Evolutionary conservation across 192 early-diverging fungal species (phyloP).

Genomic region (Backusella morwellensis): DNA sequence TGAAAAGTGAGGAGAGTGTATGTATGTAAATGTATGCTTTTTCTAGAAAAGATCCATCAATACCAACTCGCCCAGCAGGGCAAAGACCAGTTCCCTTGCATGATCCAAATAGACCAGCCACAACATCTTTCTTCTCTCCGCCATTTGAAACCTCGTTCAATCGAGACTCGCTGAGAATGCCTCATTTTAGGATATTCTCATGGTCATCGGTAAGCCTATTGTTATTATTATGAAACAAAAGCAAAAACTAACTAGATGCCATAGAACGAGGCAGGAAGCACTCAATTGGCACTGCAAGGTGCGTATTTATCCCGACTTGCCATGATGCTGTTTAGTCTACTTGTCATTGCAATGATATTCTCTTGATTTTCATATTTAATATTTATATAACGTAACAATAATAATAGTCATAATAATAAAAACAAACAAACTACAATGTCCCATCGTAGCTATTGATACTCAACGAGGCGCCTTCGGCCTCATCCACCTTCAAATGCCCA

Average conservation of each 20-base stretch:
- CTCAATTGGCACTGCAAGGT: background rate
- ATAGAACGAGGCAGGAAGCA: background rate
- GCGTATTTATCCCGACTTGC: background rate
- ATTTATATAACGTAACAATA: background rate
- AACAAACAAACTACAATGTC: background rate
- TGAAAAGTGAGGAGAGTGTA: background rate
- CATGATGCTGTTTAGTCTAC: conserved; percentile 9
- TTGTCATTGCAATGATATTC: conserved; percentile 5
- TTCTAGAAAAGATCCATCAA: conserved; percentile 31
- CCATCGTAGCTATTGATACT: conserved; percentile 23
- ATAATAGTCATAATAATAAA: background rate
- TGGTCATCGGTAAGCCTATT: conserved; percentile 45
- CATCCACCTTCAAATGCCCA: conserved; percentile 35
- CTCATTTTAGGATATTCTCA: conserved; percentile 58
- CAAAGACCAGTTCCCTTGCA: conserved; percentile 69
- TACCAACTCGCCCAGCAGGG: conserved; percentile 73
- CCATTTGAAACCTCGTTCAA: conserved; percentile 10
- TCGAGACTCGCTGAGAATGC: conserved; percentile 62
- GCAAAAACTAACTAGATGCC: too few relatives aligned
- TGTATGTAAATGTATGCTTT: background rate
- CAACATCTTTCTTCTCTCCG: conserved; percentile 35
- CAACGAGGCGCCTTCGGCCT: conserved; percentile 12
- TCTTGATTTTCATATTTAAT: conserved; percentile 8
- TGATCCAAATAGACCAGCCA: conserved; percentile 46
- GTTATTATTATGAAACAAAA: background rate